Percentiles rank a stretch among this genome's conserved stretches.
phyloP scores from a whole-genome alignment of 2,329 filamentous ascomycete species.

The Dichotomopilus funicola region DNA sequence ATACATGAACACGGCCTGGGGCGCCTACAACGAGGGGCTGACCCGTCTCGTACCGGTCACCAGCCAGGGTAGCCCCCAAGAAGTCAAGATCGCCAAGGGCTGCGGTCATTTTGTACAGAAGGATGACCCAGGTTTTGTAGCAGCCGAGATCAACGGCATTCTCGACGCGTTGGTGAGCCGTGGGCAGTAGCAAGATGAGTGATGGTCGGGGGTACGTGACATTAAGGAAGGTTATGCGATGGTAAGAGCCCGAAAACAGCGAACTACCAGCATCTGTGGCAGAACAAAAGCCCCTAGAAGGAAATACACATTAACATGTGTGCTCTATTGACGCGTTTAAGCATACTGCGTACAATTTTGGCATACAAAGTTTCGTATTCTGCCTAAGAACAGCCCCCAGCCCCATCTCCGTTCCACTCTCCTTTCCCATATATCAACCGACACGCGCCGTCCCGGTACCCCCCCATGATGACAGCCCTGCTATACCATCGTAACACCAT shows the following conservation, averaged over 20 bases:
- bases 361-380: neutral
- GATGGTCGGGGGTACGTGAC: neutral
- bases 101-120: conserved; percentile 52
- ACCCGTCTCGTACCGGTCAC: conserved; percentile 35
- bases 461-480: no score
- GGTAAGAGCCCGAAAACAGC: neutral
- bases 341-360: neutral
- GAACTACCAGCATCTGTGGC: neutral
- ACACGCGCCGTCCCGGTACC: no score
- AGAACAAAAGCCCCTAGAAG: neutral
- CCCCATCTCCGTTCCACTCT: neutral
- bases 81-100: conserved; percentile 35
- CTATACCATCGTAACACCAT: no score
- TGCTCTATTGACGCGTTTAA: neutral
- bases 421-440: neutral
- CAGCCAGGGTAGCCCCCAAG: neutral
- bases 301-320: conserved; percentile 1
- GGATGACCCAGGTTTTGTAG: conserved; percentile 44
- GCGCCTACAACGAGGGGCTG: conserved; percentile 46
- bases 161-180: conserved; percentile 5
- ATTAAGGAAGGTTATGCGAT: neutral
- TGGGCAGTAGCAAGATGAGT: neutral
- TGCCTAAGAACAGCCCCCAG: neutral
- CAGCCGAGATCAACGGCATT: conserved; percentile 17
- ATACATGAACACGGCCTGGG: conserved; percentile 50